Evolutionary conservation across 495 filamentous ascomycete genomes (phyloP), one percentile per base, ranked within the genome.

Genomic region (Pyrenopolyporus hunteri): DNA sequence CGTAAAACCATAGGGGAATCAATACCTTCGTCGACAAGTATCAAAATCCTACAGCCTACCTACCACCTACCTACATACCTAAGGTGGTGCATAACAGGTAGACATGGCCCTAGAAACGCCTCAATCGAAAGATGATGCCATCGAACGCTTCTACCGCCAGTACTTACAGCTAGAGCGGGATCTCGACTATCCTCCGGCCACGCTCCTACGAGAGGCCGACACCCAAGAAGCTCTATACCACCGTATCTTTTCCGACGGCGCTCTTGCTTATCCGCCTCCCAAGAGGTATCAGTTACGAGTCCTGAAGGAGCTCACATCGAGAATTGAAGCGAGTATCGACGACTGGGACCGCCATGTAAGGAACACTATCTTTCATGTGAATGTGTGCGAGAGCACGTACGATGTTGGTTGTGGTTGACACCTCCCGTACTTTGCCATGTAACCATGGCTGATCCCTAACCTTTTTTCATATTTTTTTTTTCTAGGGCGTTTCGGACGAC

Each of bases 341-440:
- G 83, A 95, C 72, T 91, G 90, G 58, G 90, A 94, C 48, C 80
- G 88, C 75, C 87, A 96, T 87, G 92, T 96, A 87, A 77, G 89
- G 62, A 19, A 31, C 37, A 53, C 17, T 6, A 22, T 33, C 23
- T 48, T 17, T 53, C 20, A 39, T 31, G 31, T 37, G 8, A 35
- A n/a, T n/a, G n/a, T n/a, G n/a, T n/a, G n/a, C n/a, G n/a, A n/a
- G n/a, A n/a, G n/a, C n/a, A n/a, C n/a, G n/a, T n/a, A n/a, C n/a
- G n/a, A n/a, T n/a, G n/a, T n/a, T n/a, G n/a, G n/a, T n/a, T n/a
- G n/a, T n/a, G n/a, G n/a, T n/a, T n/a, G n/a, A n/a, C n/a, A n/a
- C n/a, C n/a, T n/a, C n/a, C n/a, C n/a, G n/a, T n/a, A n/a, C n/a
- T n/a, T 62, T 43, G 46, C 50, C 57, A 50, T 65, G 59, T 28